Evolutionary conservation across 805 yeast species (phyloP).

Genomic region (Candida ortonii): DNA sequence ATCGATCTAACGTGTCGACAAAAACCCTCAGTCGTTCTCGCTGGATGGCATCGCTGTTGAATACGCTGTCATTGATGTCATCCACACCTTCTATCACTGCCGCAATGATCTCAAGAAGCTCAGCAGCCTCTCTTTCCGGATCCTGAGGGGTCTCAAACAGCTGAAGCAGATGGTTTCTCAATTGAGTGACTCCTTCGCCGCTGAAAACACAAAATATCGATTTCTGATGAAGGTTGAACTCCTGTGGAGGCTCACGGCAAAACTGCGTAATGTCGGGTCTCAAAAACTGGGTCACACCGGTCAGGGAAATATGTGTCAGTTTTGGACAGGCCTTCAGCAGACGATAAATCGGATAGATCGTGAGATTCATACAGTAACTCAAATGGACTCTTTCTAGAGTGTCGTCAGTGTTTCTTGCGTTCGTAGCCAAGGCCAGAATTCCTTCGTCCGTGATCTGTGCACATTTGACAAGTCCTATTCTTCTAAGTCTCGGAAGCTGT

Average conservation of each 20-base stretch:
- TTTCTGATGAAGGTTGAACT: conserved; percentile 83
- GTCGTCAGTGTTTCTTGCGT: conserved; percentile 58
- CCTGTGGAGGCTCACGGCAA: conserved; percentile 91
- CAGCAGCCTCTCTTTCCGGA: conserved; percentile 31
- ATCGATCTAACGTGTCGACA: conserved; percentile 28
- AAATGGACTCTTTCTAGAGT: conserved; percentile 90
- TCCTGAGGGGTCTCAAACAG: conserved; percentile 33
- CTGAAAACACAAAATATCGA: conserved; percentile 88
- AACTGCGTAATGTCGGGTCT: conserved; percentile 79
- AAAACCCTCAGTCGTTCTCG: conserved; percentile 27
- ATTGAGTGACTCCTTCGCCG: conserved; percentile 78
- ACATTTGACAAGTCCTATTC: conserved; percentile 94
- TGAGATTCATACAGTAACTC: conserved; percentile 81
- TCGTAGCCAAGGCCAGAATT: conserved; percentile 56
- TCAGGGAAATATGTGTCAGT: conserved; percentile 84
- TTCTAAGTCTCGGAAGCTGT: conserved; percentile 70
- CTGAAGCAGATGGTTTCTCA: conserved; percentile 62
- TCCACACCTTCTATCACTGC: conserved; percentile 26
- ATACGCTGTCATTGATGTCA: conserved; percentile 16
- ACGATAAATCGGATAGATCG: conserved; percentile 72
- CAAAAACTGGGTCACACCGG: conserved; percentile 89
- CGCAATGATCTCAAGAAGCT: conserved; percentile 30
- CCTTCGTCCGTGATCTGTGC: conserved; percentile 85
- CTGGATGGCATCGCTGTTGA: conserved; percentile 21
- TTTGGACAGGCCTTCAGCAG: conserved; percentile 78